These are phyloP conservation scores for Tylopilus felleus DNA, from an alignment of 768 basidiomycete species.

Conservation along the genomic window DNA sequence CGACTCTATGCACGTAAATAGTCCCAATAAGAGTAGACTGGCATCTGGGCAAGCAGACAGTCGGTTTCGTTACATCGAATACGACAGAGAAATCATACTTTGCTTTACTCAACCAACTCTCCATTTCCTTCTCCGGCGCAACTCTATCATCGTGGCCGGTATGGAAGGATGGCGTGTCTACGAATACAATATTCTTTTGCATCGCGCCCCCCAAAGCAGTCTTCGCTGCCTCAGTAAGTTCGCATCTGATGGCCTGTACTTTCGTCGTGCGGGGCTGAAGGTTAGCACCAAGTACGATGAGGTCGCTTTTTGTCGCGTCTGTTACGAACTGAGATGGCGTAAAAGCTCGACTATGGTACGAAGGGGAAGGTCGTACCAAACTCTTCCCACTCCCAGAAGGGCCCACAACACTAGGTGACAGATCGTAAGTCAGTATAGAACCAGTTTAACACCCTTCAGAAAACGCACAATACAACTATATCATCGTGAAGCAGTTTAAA, in stretches of 20 bases:
- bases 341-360: background rate
- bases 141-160: background rate
- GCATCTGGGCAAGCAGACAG: background rate
- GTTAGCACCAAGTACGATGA: background rate
- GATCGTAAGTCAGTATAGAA: background rate
- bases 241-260: constrained; percentile 13
- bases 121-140: background rate
- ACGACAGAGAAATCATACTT: background rate
- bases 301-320: background rate
- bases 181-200: constrained; percentile 16
- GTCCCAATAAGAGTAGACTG: constrained; percentile 5
- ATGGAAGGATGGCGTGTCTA: constrained; percentile 23
- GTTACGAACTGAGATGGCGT: constrained; percentile 7
- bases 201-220: background rate
- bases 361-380: constrained; percentile 5
- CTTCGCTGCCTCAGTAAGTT: background rate
- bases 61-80: background rate
- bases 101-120: constrained; percentile 4
- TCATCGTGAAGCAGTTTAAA: constrained; percentile 6
- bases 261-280: background rate
- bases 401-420: constrained; percentile 12
- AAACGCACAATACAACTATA: constrained; percentile 20
- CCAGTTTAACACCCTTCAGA: background rate
- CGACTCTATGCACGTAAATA: constrained; percentile 19
- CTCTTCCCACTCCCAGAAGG: constrained; percentile 22